Conservation (phyloP, 2,329 filamentous ascomycete genomes). For the Monosporascus sp. region DNA sequence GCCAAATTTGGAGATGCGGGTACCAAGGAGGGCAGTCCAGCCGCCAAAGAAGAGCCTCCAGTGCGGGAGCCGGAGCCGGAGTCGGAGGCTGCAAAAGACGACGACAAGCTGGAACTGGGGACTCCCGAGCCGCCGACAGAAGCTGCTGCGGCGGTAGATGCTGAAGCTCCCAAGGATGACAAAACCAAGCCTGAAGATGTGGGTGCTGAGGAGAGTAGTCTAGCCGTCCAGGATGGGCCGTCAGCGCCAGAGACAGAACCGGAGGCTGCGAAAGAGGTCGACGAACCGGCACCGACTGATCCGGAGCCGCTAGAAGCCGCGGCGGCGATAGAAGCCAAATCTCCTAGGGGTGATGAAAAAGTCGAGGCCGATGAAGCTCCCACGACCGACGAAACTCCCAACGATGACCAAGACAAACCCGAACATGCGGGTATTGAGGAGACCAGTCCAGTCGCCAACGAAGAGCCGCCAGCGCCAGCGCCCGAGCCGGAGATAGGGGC, state of each 20-base stretch:
- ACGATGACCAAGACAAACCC: not conserved
- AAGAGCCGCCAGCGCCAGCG: not conserved
- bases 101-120: not conserved
- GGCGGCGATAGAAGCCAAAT: not conserved
- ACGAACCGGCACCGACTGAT: not conserved
- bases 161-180: not conserved
- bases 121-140: conserved; percentile 4
- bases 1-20: not conserved
- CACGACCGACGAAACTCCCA: not conserved
- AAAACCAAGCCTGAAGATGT: conserved; percentile 5
- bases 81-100: not conserved
- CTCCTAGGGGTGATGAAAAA: not conserved
- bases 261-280: conserved; percentile 1
- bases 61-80: not conserved
- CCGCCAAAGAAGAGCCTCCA: not conserved
- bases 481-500: not conserved
- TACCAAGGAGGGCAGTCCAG: not conserved
- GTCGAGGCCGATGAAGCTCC: conserved; percentile 2
- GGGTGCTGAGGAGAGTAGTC: not conserved
- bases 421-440: not conserved
- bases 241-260: conserved; percentile 5
- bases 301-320: not conserved
- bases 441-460: not conserved
- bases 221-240: conserved; percentile 3
- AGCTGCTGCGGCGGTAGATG: not conserved